Evolutionary conservation across 805 yeast genomes (phyloP), one percentile per base, ranked within the genome.

Genomic region (Suhomyces sp.): DNA sequence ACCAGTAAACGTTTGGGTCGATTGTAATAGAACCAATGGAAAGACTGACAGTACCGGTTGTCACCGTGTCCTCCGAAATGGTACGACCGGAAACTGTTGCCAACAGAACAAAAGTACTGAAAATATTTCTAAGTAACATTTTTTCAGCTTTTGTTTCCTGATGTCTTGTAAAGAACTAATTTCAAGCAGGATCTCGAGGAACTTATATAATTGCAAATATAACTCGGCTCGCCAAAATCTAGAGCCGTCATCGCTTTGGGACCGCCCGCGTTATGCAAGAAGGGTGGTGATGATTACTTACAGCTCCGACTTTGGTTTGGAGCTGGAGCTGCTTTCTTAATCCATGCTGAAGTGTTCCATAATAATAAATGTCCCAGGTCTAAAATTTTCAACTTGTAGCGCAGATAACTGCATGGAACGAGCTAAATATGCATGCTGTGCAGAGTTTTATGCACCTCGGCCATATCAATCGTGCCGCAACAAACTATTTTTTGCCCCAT

Each of bases 11-110:
- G 24, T 59, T 61, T n/a, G 60, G 48, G 10, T 44, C 12, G 42
- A 56, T 45, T 12, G 53, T 59, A 26, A 63, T 52, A 47, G 51
- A 56, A 15, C 69, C 71, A 35, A 64, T 31, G 13, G 53, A 13
- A 33, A 65, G 31, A 24, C 52, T 48, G 17, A 66, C 41, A 12
- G 62, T 51, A 17, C 67, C 69, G 9, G 53, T 31, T 10, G 36
- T 46, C 15, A 66, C 54, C 6, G 57, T 65, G 29, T 65, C 54
- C 46, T 55, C 47, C n/a, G 55, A 44, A 7, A 56, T 44, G 5
- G 44, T 41, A 1, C 48, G 51, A 8, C 42, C 23, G 4, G 52
- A 45, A n/a, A 47, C 33, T 22, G 49, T 26, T 6, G 45, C 38
- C 45, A 53, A 36, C 15, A 44, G 35, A n/a, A 46, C 41, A n/a